Evolutionary conservation across 2,329 filamentous ascomycete genomes (phyloP).

Genomic region (Penicillium sp.): DNA sequence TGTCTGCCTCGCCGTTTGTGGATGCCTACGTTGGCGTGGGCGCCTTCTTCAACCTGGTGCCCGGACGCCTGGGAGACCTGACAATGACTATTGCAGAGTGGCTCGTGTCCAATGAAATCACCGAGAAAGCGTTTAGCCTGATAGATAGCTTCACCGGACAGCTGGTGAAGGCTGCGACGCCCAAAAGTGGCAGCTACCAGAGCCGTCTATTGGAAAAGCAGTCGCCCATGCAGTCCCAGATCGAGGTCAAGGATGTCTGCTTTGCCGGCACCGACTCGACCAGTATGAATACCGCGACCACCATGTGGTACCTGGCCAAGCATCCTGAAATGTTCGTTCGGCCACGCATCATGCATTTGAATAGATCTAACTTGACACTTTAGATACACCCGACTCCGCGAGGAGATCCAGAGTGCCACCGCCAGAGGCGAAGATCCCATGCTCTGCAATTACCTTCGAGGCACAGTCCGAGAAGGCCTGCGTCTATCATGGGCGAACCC

Average conservation of each 20-base stretch:
- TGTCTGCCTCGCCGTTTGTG: conserved; percentile 52
- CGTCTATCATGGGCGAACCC: conserved; percentile 54
- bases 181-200: conserved; percentile 47
- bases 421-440: conserved; percentile 26
- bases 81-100: conserved; percentile 34
- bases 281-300: conserved; percentile 51
- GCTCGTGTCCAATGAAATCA: conserved; percentile 32
- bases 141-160: conserved; percentile 47
- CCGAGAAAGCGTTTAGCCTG: conserved; percentile 34
- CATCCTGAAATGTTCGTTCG: conserved; percentile 40
- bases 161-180: conserved; percentile 37
- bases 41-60: conserved; percentile 52
- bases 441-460: conserved; percentile 46
- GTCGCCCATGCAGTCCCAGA: conserved; percentile 44
- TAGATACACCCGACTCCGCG: conserved; percentile 36
- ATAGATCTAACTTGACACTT: conserved; percentile 2
- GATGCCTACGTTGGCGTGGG: conserved; percentile 56
- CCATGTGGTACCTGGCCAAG: conserved; percentile 47
- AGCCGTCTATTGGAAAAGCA: conserved; percentile 48
- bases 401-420: conserved; percentile 32
- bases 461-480: conserved; percentile 51
- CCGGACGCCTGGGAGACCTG: conserved; percentile 39
- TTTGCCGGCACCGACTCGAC: conserved; percentile 57
- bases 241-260: conserved; percentile 55
- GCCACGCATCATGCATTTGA: background rate